Conservation (phyloP, 2,329 filamentous ascomycete species). For the Teratosphaeria pseudoeucalypti region DNA sequence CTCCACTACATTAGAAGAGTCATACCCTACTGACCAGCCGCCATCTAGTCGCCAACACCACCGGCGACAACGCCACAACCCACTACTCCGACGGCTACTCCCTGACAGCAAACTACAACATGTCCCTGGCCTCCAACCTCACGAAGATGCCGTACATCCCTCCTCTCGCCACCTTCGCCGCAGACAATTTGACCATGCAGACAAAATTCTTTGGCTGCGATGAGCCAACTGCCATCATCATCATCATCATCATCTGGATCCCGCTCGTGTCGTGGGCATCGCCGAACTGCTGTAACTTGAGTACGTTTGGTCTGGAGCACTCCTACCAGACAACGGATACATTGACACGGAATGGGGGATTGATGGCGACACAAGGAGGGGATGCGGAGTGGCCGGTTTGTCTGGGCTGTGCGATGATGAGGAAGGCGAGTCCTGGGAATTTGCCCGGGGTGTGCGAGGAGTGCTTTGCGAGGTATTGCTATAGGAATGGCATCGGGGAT, state of each 20-base stretch:
- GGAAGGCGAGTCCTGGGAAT: neutral
- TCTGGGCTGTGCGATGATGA: neutral
- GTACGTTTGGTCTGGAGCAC: neutral
- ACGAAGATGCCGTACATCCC: constrained; percentile 4
- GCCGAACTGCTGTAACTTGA: neutral
- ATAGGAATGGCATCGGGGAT: neutral
- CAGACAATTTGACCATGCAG: neutral
- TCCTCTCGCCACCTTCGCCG: neutral
- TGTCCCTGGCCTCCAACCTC: neutral
- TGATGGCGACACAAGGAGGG: neutral
- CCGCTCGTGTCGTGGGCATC: neutral
- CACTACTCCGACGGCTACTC: neutral
- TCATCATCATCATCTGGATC: constrained; percentile 2
- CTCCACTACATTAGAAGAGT: neutral
- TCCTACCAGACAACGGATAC: neutral
- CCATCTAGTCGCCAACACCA: neutral
- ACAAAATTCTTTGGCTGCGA: constrained; percentile 3
- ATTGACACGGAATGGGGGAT: neutral
- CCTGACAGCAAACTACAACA: neutral
- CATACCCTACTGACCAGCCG: neutral
- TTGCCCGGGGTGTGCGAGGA: neutral
- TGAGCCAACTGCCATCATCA: neutral
- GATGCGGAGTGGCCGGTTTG: neutral
- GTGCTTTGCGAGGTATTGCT: neutral
- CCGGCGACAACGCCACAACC: neutral